Conservation (phyloP, 2,329 filamentous ascomycete genomes). For the Dactylella cylindrospora region DNA sequence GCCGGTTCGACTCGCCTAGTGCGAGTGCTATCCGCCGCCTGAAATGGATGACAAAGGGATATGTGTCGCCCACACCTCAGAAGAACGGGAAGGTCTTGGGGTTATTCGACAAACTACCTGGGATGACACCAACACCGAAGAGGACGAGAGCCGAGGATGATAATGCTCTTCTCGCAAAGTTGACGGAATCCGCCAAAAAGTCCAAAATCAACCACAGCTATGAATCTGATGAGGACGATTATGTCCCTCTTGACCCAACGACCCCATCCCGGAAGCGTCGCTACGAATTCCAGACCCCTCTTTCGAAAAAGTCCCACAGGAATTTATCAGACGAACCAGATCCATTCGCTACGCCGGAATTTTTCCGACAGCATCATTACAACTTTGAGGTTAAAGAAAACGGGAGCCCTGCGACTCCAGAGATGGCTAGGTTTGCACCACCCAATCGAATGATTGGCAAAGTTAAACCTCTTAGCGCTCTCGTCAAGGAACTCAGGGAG, state of each 20-base stretch:
- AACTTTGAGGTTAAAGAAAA: constrained; percentile 29
- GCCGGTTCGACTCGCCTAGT: constrained; percentile 13
- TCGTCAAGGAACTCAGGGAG: constrained; percentile 30
- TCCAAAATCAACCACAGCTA: constrained; percentile 7
- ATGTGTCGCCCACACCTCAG: constrained; percentile 37
- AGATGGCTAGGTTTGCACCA: constrained; percentile 23
- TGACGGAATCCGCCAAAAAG: constrained; percentile 23
- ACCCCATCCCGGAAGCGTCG: constrained; percentile 36
- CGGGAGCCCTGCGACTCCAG: constrained; percentile 27
- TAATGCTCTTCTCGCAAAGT: constrained; percentile 6
- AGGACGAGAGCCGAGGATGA: constrained; percentile 19
- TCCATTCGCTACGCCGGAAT: constrained; percentile 25
- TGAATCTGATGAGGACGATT: constrained; percentile 21
- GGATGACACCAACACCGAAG: constrained; percentile 28
- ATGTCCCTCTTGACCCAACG: constrained; percentile 31
- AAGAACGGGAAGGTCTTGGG: constrained; percentile 38
- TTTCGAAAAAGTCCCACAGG: constrained; percentile 32
- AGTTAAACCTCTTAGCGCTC: constrained; percentile 23
- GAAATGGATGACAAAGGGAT: constrained; percentile 42
- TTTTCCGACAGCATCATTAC: constrained; percentile 22
- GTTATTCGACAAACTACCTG: constrained; percentile 29
- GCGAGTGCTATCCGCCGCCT: constrained; percentile 21
- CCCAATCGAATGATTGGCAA: constrained; percentile 34
- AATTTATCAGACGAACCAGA: constrained; percentile 5
- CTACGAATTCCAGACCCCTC: constrained; percentile 37